A percentile compares a stretch with the other conserved stretches of the same genome.
These are phyloP conservation scores for Mycena galopus DNA, from an alignment of 768 basidiomycete species.

Conservation along the genomic window DNA sequence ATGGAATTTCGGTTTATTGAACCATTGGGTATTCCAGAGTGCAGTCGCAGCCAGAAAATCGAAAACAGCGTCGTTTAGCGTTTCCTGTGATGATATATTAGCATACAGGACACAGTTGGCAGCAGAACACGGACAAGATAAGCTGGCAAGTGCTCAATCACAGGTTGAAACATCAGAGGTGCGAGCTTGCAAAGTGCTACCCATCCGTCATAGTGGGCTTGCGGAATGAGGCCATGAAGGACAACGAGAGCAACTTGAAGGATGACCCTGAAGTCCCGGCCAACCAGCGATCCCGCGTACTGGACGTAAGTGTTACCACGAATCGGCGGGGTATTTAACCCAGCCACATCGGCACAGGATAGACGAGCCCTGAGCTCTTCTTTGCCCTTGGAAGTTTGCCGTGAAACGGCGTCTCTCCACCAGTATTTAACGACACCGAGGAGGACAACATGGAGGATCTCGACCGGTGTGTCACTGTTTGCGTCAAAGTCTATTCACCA, in stretches of 20 bases:
- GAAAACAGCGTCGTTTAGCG: not conserved
- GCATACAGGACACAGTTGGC: not conserved
- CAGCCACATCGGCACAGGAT: too few species aligned
- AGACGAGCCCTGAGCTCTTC: too few species aligned
- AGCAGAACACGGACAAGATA: not conserved
- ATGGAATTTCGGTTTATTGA: constrained; percentile 48
- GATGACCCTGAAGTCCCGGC: constrained; percentile 33
- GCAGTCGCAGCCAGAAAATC: constrained; percentile 35
- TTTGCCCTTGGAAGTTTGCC: too few species aligned
- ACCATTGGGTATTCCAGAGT: constrained; percentile 29
- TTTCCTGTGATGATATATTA: not conserved
- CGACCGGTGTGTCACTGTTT: constrained; percentile 40
- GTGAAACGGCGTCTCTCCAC: not conserved
- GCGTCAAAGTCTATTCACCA: constrained; percentile 36
- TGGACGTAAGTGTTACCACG: constrained; percentile 35
- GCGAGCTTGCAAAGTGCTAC: constrained; percentile 33
- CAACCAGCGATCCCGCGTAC: constrained; percentile 37
- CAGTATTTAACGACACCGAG: not conserved
- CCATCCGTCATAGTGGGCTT: constrained; percentile 35
- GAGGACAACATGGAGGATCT: constrained; percentile 37
- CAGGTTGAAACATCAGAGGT: constrained; percentile 38
- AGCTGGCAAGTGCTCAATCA: constrained; percentile 31
- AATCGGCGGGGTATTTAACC: too few species aligned
- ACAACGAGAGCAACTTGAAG: constrained; percentile 11
- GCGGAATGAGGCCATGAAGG: constrained; percentile 5